Evolutionary conservation across 805 yeast species (phyloP), one percentile per base, ranked within the genome.

Genomic region (Teunomyces barrocoloradensis): DNA sequence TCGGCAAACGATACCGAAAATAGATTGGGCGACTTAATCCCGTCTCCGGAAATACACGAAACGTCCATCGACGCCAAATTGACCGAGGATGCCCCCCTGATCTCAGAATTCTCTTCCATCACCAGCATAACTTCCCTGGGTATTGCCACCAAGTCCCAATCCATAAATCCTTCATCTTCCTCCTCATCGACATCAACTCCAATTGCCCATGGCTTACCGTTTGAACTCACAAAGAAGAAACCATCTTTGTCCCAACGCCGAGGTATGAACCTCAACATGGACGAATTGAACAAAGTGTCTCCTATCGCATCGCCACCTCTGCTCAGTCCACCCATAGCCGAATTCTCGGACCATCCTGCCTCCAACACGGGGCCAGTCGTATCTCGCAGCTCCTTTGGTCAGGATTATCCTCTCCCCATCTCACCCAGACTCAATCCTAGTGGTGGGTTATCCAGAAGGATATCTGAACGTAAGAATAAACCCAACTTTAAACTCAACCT

Each of bases 231-330:
- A 4, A 43, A 64, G 28, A 68, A 66, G 43, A 75, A 71, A 52
- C 66, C 78, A 0, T 72, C 82, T 1, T 64, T 79, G 28, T 76
- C 83, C 3, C 80, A 78, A 52, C 66, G 84, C 57, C 60, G 84
- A 56, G 82, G 82, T 3, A 69, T 79, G 79, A 78, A 78, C 47
- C 55, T 79, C 42, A 73, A 75, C 55, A 64, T 79, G 53, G 54
- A 47, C 33, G 72, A 63, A 37, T 47, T 63, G 41, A 51, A 42
- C 29, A 21, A 29, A 32, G 44, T 20, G 15, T 23, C 44, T 9
- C 42, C 45, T 18, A 42, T 25, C 13, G 25, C 47, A 11, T 46
- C 37, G 3, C 47, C 40, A 5, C 17, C 34, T 2, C 37, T 38
- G 29, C 21, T 30, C 33, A 43, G 23, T 29, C 39, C 32, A n/a